Conservation (phyloP, 1,284 basidiomycete species). For the Golubevia sp. region DNA sequence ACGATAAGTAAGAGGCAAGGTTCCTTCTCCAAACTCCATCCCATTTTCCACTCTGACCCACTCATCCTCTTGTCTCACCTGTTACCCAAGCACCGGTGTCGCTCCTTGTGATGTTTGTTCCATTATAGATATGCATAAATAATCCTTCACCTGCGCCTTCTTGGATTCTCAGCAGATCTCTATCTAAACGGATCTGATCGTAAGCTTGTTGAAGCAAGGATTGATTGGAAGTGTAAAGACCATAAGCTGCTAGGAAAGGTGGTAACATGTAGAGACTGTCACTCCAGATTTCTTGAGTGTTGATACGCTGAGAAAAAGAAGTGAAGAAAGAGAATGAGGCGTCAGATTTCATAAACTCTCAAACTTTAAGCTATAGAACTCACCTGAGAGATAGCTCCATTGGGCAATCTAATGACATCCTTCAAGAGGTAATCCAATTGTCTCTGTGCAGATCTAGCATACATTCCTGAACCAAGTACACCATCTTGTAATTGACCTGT, state of each 20-base stretch:
- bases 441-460: conserved; percentile 18
- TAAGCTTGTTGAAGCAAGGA: conserved; percentile 74
- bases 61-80: too few species aligned
- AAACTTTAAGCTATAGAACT: not conserved
- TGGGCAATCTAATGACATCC: conserved; percentile 19
- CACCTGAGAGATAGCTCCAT: conserved; percentile 44
- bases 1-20: too few species aligned
- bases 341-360: not conserved
- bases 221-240: conserved; percentile 71
- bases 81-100: conserved; percentile 68
- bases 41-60: too few species aligned
- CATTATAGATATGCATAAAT: conserved; percentile 44
- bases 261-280: conserved; percentile 79
- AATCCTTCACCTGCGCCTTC: conserved; percentile 64
- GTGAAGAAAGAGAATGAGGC: not conserved
- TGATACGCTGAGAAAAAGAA: not conserved
- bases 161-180: conserved; percentile 67
- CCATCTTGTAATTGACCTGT: conserved; percentile 32
- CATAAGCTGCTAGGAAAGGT: conserved; percentile 89
- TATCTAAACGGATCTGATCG: conserved; percentile 78
- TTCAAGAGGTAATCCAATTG: conserved; percentile 37
- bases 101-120: conserved; percentile 15
- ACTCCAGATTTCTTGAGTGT: conserved; percentile 8
- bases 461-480: conserved; percentile 22
- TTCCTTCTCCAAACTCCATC: too few species aligned